Base-by-base conservation (phyloP, 768 basidiomycete genomes). In the Multifurca ochricompacta region DNA sequence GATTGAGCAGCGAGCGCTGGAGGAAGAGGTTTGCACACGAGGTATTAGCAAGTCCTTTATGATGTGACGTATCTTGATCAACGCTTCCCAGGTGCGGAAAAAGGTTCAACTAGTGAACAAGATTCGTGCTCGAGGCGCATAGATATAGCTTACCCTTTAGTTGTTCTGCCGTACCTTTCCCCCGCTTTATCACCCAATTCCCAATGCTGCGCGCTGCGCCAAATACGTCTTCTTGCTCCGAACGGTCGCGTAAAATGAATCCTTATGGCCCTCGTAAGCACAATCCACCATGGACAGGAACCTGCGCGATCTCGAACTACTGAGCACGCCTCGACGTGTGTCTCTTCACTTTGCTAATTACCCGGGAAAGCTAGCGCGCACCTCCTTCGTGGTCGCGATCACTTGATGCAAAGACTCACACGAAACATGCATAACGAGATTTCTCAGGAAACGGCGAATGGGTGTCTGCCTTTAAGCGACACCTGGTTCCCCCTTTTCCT, bases 41-140 rank as follows among this genome's bases (percentile, higher is more conserved):
- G 77, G 89, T 81, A 70, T 60, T 80, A 57, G 51, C 44, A 58
- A 39, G 42, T 55, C 53, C 47, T 44, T 51, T 30, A 39, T 40
- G 16, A 30, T 40, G 35, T 56, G 48, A 51, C 32, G 64, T 37
- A 61, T 45, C 48, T 35, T 56, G 61, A 55, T 53, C 54, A 53
- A 49, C 56, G 59, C 31, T 55, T 54, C 60, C n/a, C 63, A 91
- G 89, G 88, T 91, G 58, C 80, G 89, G 68, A 80, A 80, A 72
- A 91, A 87, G 71, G 86, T 91, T 34, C 79, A 85, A 64, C 71
- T 91, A 31, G 89, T 91, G 60, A 77, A 78, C 58, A 81, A 82
- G 69, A 91, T 91, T 64, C 83, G 85, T 63, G 78, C 78, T 57
- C 80, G 87, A 59, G 86, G 87, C 63, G 81, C 81, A 64, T 89